phyloP scores from a whole-genome alignment of 2,329 filamentous ascomycete genomes.

The Nannizziopsis barbatae region DNA sequence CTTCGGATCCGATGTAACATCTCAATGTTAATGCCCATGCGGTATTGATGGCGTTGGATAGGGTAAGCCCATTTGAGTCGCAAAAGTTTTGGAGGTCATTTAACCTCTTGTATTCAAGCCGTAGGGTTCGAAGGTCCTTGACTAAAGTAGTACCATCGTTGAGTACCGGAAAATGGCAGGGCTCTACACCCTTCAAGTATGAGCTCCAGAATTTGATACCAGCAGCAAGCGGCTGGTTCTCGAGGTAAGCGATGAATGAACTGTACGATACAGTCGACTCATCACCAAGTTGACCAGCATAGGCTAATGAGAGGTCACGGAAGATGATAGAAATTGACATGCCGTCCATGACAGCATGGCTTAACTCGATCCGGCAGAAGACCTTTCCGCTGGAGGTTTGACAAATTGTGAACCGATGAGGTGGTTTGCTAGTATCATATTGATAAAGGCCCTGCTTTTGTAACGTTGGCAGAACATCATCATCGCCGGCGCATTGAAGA shows the following conservation, averaged over 20 bases:
- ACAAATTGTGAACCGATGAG: slow-evolving; percentile 39
- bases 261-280: slow-evolving; percentile 29
- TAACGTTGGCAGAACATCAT: slow-evolving; percentile 23
- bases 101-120: slow-evolving; percentile 24
- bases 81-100: slow-evolving; percentile 30
- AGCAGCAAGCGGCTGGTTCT: slow-evolving; percentile 18
- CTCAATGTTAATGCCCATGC: slow-evolving; percentile 58
- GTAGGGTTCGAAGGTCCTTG: slow-evolving; percentile 24
- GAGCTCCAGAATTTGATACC: slow-evolving; percentile 31
- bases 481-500: slow-evolving; percentile 24
- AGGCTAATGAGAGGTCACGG: slow-evolving; percentile 37
- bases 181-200: slow-evolving; percentile 26
- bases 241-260: slow-evolving; percentile 26
- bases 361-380: slow-evolving; percentile 41
- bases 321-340: slow-evolving; percentile 41
- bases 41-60: slow-evolving; percentile 53
- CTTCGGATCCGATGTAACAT: slow-evolving; percentile 53
- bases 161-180: slow-evolving; percentile 29
- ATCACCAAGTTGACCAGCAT: slow-evolving; percentile 33
- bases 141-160: slow-evolving; percentile 21
- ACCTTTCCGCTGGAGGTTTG: slow-evolving; percentile 29
- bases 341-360: slow-evolving; percentile 44
- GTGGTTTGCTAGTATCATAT: slow-evolving; percentile 25
- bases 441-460: slow-evolving; percentile 22
- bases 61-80: slow-evolving; percentile 35